phyloP scores from a whole-genome alignment of 176 grass and related monocot species.

The Carex parvula region DNA sequence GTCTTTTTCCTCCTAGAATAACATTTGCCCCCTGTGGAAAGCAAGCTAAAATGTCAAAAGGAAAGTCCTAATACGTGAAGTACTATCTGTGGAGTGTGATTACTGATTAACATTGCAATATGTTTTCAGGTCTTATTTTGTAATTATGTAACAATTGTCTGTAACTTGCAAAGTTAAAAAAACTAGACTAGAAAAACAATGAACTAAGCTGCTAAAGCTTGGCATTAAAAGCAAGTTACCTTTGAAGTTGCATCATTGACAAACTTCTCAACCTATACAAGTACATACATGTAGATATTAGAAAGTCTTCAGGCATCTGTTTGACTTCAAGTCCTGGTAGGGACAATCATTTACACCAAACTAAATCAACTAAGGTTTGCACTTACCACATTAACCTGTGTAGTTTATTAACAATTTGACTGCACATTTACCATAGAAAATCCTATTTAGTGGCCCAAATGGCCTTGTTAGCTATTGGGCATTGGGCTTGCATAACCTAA shows the following conservation, averaged over 20 bases:
- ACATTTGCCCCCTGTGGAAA: slow-evolving; percentile 70
- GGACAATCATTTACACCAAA: not conserved
- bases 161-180: not conserved
- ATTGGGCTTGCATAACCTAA: not conserved
- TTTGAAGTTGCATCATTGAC: slow-evolving; percentile 74
- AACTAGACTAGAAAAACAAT: not conserved
- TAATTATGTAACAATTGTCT: slow-evolving; percentile 4
- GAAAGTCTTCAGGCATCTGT: not conserved
- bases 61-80: not conserved
- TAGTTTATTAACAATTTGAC: not conserved
- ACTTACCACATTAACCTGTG: not conserved
- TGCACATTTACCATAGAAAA: not conserved
- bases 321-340: not conserved
- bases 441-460: not conserved
- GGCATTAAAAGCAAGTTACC: slow-evolving; percentile 44
- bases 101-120: not conserved
- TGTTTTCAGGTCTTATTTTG: not conserved
- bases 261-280: slow-evolving; percentile 81
- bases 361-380: not conserved
- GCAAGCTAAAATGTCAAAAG: not conserved
- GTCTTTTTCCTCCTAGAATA: slow-evolving; percentile 83
- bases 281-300: slow-evolving; percentile 23
- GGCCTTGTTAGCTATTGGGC: not conserved
- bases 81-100: not conserved
- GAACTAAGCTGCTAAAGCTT: not conserved